phyloP scores from a whole-genome alignment of 2,329 filamentous ascomycete species.

The Tolypocladium pustulatum region DNA sequence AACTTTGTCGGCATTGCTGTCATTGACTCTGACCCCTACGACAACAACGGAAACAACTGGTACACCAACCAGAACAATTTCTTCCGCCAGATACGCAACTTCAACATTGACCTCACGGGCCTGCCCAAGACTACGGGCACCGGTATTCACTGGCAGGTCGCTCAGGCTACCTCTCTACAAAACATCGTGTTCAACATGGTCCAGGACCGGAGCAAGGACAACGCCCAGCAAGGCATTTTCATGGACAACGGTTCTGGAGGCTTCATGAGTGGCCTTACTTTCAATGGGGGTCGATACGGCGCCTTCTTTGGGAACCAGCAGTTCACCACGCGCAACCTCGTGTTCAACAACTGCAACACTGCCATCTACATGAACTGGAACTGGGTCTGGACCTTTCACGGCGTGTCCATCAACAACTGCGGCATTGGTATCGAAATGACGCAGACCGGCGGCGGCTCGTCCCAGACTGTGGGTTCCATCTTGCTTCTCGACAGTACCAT shows the following conservation, averaged over 20 bases:
- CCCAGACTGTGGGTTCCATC: constrained; percentile 75
- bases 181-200: constrained; percentile 77
- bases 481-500: constrained; percentile 74
- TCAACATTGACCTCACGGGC: constrained; percentile 64
- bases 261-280: constrained; percentile 73
- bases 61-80: constrained; percentile 78
- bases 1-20: constrained; percentile 77
- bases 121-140: constrained; percentile 52
- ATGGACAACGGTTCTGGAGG: constrained; percentile 80
- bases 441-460: constrained; percentile 33
- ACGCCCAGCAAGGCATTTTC: constrained; percentile 67
- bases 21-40: constrained; percentile 82
- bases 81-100: constrained; percentile 74
- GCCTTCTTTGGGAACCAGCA: constrained; percentile 80
- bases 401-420: constrained; percentile 62
- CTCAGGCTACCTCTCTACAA: constrained; percentile 71
- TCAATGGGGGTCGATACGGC: constrained; percentile 72
- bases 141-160: constrained; percentile 77
- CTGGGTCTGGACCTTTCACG: constrained; percentile 78
- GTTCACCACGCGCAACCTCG: constrained; percentile 75
- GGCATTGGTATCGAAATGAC: constrained; percentile 72
- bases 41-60: constrained; percentile 56
- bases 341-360: constrained; percentile 72
- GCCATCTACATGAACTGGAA: constrained; percentile 89
- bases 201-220: constrained; percentile 50